Conservation (phyloP, 306 rosid genomes). For the Cucurbita argyrosperma region DNA sequence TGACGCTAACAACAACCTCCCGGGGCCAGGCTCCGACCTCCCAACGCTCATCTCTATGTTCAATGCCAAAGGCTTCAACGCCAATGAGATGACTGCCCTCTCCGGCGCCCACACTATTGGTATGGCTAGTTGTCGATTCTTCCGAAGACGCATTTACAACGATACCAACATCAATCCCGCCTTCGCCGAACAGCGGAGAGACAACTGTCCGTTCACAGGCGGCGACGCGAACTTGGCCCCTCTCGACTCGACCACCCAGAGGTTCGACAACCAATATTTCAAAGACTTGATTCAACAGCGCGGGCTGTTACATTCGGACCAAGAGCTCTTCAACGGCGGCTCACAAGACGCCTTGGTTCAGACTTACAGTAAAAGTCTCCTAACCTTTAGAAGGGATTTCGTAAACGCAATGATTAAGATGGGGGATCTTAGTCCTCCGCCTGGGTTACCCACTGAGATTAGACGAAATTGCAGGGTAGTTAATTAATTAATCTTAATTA, state of each 20-base stretch:
- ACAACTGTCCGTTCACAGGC: conserved; percentile 36
- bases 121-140: conserved; percentile 26
- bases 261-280: conserved; percentile 51
- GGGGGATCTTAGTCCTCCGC: conserved; percentile 46
- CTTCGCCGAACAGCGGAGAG: conserved; percentile 28
- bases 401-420: conserved; percentile 57
- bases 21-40: conserved; percentile 36
- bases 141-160: conserved; percentile 49
- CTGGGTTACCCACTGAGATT: conserved; percentile 48
- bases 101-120: conserved; percentile 74
- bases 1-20: conserved; percentile 42
- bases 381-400: conserved; percentile 36
- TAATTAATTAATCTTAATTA: conserved; percentile 17
- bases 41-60: conserved; percentile 31
- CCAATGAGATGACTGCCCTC: conserved; percentile 44
- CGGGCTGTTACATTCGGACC: conserved; percentile 70
- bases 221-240: conserved; percentile 52
- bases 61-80: conserved; percentile 20
- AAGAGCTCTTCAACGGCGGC: conserved; percentile 44
- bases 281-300: conserved; percentile 25
- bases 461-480: conserved; percentile 52
- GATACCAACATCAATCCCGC: conserved; percentile 39
- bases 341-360: conserved; percentile 49
- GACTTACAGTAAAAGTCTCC: conserved; percentile 19
- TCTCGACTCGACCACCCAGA: conserved; percentile 20